Conservation (phyloP, 768 basidiomycete genomes). For the Rickenella mellea region DNA sequence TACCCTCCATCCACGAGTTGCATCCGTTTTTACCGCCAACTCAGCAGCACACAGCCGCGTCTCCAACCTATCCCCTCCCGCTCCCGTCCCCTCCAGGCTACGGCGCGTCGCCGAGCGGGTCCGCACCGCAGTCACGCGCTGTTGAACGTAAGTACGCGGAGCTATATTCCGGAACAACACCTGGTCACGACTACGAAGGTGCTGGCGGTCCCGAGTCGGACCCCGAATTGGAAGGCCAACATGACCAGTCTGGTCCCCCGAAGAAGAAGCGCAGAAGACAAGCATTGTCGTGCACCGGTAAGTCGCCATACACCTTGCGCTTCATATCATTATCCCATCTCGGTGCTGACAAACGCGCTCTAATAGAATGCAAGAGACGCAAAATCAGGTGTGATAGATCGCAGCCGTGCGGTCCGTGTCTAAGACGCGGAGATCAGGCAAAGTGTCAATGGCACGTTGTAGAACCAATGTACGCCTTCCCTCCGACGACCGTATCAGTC, state of each 20-base stretch:
- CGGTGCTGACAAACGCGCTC: too few relatives aligned
- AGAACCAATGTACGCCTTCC: conserved; percentile 61
- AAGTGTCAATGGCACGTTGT: conserved; percentile 80
- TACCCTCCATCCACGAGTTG: conserved; percentile 62
- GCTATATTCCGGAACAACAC: conserved; percentile 13
- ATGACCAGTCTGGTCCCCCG: conserved; percentile 42
- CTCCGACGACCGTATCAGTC: conserved; percentile 4
- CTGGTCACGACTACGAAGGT: conserved; percentile 18
- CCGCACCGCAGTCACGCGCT: too few relatives aligned
- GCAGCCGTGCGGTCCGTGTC: conserved; percentile 76
- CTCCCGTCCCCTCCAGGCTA: conserved; percentile 13
- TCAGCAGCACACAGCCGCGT: too few relatives aligned
- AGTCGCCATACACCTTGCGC: conserved; percentile 20
- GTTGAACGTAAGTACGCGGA: conserved; percentile 20
- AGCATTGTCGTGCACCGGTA: conserved; percentile 79
- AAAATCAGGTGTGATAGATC: conserved; percentile 86
- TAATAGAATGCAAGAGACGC: conserved; percentile 81
- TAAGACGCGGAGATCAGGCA: conserved; percentile 66
- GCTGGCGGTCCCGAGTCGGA: conserved; percentile 44
- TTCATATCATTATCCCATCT: too few relatives aligned
- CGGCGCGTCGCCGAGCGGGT: too few relatives aligned
- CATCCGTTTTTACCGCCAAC: conserved; percentile 58
- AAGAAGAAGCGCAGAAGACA: conserved; percentile 81
- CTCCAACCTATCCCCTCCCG: conserved; percentile 14
- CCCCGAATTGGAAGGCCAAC: conserved; percentile 35